Base-by-base conservation (phyloP, 148 eudicot genomes). In the Fallopia convolvulus region DNA sequence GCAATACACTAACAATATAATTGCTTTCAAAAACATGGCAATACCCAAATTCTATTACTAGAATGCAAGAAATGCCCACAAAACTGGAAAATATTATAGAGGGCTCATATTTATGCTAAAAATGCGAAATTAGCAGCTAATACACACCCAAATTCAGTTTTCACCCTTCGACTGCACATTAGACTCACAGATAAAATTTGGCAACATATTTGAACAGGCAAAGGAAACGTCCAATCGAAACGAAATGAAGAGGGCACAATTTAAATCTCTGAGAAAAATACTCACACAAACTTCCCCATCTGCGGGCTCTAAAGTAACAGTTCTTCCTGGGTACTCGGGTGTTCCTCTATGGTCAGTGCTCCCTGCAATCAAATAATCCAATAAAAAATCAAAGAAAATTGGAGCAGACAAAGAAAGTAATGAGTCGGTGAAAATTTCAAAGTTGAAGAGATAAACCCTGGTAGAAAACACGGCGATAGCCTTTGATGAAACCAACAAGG, bases 311-410 rank as follows among this genome's bases (percentile, higher is more conserved):
- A 95, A 71, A 40, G 99, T 95, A 78, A 95, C 99, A 4, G 97
- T 91, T 88, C 99, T 88, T 70, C 99, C 99, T 0, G 99, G 99
- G 78, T 77, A 90, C 41, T 91, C 92, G 6, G 90, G 90, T 17
- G 97, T 95, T 56, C 99, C 99, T 90, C 99, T 86, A 70, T 95
- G 99, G 82, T 95, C 99, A 32, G 99, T 95, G 77, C 99, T 95
- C 1, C 99, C 99, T 94, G 80, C 74, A 77, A 47, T 17, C 75
- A 77, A 32, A 44, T 10, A 61, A 70, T 68, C 68, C 52, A 40
- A 55, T 30, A 61, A 6, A 79, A 18, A 49, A 77, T 21, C 66
- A 42, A 50, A 46, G 47, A 14, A n/a, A 60, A 71, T 53, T 44
- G 18, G 72, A 73, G 60, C 32, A 15, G 70, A 21, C 12, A 18